Evolutionary conservation across 805 yeast species (phyloP).

Genomic region (Isabelozyma rhagii): DNA sequence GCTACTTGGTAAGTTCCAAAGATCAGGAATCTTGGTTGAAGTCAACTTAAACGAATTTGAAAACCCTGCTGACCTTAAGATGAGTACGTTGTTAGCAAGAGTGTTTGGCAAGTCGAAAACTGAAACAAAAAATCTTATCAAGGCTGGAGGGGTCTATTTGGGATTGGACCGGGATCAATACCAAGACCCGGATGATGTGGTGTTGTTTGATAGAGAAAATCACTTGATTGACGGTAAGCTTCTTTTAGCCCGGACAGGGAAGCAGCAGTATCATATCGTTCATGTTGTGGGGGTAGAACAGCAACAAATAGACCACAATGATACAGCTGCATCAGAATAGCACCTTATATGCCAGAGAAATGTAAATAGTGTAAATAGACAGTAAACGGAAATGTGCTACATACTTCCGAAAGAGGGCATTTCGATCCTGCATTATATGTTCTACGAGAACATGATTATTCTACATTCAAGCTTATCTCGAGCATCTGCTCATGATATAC

Average conservation of each 20-base stretch:
- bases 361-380: not conserved
- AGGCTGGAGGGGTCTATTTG: slow-evolving; percentile 68
- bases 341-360: too few species aligned
- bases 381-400: not conserved
- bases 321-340: too few species aligned
- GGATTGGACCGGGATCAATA: slow-evolving; percentile 59
- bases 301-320: too few species aligned
- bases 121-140: slow-evolving; percentile 60
- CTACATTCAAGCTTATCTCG: too few species aligned
- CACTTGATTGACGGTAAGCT: slow-evolving; percentile 58
- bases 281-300: not conserved
- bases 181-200: slow-evolving; percentile 44
- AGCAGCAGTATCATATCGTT: slow-evolving; percentile 59
- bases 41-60: slow-evolving; percentile 32
- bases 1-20: slow-evolving; percentile 52
- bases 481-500: too few species aligned
- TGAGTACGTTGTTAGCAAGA: slow-evolving; percentile 51
- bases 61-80: slow-evolving; percentile 33
- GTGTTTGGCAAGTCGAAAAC: slow-evolving; percentile 49
- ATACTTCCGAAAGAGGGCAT: not conserved
- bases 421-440: too few species aligned
- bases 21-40: slow-evolving; percentile 51
- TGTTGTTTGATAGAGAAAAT: slow-evolving; percentile 43
- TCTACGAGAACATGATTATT: too few species aligned
- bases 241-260: slow-evolving; percentile 71